Conservation (phyloP, 192 early-diverging fungal genomes). For the Backusella australiensis region DNA sequence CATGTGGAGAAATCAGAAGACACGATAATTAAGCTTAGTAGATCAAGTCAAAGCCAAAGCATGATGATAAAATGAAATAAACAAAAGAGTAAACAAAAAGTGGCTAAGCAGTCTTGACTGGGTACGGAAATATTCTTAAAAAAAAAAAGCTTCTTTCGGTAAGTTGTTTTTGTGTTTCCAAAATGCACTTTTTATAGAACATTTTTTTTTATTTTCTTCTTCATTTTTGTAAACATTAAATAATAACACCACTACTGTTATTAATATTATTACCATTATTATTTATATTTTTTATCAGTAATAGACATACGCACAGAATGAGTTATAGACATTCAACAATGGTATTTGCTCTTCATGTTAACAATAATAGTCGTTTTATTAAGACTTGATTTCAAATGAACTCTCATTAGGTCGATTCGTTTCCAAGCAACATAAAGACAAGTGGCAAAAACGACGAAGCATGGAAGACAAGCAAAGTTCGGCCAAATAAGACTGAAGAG, state of each 20-base stretch:
- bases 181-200: neutral
- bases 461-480: conserved; percentile 12
- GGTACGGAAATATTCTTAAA: neutral
- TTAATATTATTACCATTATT: neutral
- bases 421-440: neutral
- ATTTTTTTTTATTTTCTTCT: neutral
- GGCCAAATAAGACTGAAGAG: neutral
- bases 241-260: neutral
- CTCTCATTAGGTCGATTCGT: neutral
- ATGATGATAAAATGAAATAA: neutral
- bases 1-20: neutral
- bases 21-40: neutral
- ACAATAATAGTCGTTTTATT: neutral
- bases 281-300: neutral
- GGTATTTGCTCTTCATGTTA: neutral
- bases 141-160: conserved; percentile 5
- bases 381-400: neutral
- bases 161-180: conserved; percentile 3
- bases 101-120: neutral
- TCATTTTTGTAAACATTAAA: neutral
- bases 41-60: conserved; percentile 3
- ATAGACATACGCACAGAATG: neutral
- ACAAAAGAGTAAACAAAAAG: neutral
- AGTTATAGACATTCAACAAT: conserved; percentile 1
- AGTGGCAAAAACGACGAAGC: neutral